Evolutionary conservation across 495 filamentous ascomycete species (phyloP), one percentile per base, ranked within the genome.

Genomic region (Darksidea phi): DNA sequence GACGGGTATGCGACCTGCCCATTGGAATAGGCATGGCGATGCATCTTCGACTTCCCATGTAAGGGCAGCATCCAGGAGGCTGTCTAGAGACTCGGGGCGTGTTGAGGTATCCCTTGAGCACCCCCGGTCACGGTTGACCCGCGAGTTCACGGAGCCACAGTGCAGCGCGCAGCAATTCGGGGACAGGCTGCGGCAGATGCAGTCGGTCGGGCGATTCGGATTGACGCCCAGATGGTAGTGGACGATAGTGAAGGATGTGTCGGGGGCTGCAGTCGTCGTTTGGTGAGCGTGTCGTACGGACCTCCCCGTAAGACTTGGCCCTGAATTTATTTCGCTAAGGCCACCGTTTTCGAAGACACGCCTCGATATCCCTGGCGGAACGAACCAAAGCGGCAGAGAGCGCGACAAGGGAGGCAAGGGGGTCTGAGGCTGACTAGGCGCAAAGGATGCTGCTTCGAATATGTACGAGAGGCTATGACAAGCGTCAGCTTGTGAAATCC

Each of bases 1-100:
- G 61, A 54, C 13, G 82, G 79, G 73, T 87, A 88, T 71, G 86
- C 84, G 62, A 76, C 72, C 58, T 90, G 84, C 71, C 89, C 90
- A 77, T 92, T 95, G 26, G 83, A 81, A 73, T 86, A 87, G 75
- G 84, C 73, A 67, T 82, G 79, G 72, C 81, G 77, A 66, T 82
- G 81, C 82, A 84, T 84, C 74, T 81, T 85, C 71, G 57, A 63
- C 57, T 63, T 54, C 43, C 63, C 62, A 73, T 74, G 66, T 60
- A 72, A 61, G 55, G 68, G 69, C n/a, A 71, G 69, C 70, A 74
- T 73, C 47, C 62, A 68, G 62, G 42, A 24, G 20, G 34, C 52
- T 37, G 28, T 23, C 15, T 34, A 17, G 6, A 21, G 34, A 54
- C 46, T 20, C 23, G 21, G 18, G 50, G 45, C 52, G 58, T 54